Percentiles rank a stretch among this genome's conserved stretches.
Evolutionary conservation across 495 filamentous ascomycete genomes (phyloP).

Genomic region (Penicillium turbatum): DNA sequence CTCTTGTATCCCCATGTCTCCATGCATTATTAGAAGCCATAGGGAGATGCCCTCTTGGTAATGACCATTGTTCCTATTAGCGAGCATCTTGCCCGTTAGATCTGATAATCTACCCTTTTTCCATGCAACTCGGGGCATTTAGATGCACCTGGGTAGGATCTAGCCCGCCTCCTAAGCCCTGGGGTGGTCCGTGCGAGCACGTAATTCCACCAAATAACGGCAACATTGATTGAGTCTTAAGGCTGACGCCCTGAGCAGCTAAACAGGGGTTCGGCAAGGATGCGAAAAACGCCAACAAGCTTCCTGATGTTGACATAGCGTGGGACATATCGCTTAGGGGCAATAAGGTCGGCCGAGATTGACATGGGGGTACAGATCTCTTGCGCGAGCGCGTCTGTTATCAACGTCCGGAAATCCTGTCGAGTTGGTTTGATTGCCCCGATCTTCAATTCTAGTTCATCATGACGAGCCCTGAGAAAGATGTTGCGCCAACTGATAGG

Average conservation of each 20-base stretch:
- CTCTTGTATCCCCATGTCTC: neutral
- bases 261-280: neutral
- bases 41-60: no score
- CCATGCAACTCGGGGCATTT: neutral
- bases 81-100: neutral
- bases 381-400: neutral
- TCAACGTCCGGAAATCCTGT: neutral
- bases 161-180: neutral
- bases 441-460: neutral
- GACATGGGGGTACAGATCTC: slow-evolving; percentile 4
- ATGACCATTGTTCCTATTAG: neutral
- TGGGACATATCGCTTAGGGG: slow-evolving; percentile 4
- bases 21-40: no score
- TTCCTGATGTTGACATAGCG: slow-evolving; percentile 18
- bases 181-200: slow-evolving; percentile 35
- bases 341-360: slow-evolving; percentile 1
- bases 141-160: neutral
- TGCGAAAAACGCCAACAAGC: neutral
- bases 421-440: neutral
- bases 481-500: slow-evolving; percentile 18
- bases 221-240: slow-evolving; percentile 22
- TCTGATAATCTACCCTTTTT: neutral
- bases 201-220: slow-evolving; percentile 29
- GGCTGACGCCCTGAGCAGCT: neutral
- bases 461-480: slow-evolving; percentile 23